Conservation (phyloP, 1,284 basidiomycete genomes). For the Thecaphora frezii region DNA sequence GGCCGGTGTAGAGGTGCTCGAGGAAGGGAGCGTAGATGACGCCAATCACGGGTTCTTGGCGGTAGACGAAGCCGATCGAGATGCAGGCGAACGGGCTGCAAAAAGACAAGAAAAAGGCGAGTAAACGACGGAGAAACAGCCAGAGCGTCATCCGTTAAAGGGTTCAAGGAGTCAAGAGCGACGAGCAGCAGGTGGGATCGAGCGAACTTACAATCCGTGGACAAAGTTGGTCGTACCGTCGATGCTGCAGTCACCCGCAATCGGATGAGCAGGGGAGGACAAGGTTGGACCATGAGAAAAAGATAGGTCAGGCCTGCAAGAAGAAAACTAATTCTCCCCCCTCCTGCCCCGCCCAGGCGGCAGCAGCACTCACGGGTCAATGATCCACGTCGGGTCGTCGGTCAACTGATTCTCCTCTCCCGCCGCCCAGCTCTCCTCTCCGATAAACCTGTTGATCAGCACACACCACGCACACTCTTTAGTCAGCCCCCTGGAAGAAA, state of each 20-base stretch:
- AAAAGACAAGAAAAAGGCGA: neutral
- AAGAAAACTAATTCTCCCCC: too few relatives aligned
- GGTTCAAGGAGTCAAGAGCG: too few relatives aligned
- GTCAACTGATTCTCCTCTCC: conserved; percentile 73
- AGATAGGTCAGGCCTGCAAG: too few relatives aligned
- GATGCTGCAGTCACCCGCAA: conserved; percentile 59
- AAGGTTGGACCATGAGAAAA: too few relatives aligned
- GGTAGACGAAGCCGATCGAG: conserved; percentile 84
- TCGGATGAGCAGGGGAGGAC: neutral
- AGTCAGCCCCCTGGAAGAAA: too few relatives aligned
- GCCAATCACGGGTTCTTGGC: conserved; percentile 75
- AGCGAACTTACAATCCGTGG: conserved; percentile 62
- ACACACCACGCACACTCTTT: too few relatives aligned
- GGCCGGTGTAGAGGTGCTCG: conserved; percentile 73
- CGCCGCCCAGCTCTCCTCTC: conserved; percentile 81
- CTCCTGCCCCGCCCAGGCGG: too few relatives aligned
- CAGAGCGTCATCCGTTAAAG: too few relatives aligned
- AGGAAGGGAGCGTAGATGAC: conserved; percentile 76
- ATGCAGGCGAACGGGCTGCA: conserved; percentile 82
- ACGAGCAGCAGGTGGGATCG: too few relatives aligned
- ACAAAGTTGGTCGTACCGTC: conserved; percentile 95
- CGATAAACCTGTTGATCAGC: conserved; percentile 75
- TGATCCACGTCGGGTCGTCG: conserved; percentile 86
- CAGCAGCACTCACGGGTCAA: conserved; percentile 71
- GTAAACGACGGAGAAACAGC: neutral